phyloP scores from a whole-genome alignment of 2,329 filamentous ascomycete genomes.

The Aspergillus tamarii region DNA sequence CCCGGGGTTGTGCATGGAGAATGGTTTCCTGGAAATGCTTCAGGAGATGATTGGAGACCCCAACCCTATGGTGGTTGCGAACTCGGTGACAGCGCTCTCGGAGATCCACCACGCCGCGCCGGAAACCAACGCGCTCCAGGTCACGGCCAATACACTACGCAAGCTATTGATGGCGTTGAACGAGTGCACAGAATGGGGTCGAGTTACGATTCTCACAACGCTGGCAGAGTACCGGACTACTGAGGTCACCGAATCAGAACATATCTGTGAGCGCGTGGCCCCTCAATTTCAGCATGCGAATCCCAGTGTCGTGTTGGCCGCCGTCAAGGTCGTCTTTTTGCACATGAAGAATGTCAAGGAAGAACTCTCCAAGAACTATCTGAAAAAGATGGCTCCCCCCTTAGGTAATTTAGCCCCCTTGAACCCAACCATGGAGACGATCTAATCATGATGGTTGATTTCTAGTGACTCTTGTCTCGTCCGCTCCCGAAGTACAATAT shows the following conservation, averaged over 20 bases:
- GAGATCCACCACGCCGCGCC: conserved; percentile 91
- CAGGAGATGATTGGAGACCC: conserved; percentile 97
- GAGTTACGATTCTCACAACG: conserved; percentile 89
- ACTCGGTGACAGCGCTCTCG: conserved; percentile 89
- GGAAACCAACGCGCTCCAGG: conserved; percentile 82
- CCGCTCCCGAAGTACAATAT: conserved; percentile 95
- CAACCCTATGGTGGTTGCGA: conserved; percentile 98
- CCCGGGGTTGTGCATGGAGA: conserved; percentile 88
- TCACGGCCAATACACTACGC: conserved; percentile 82
- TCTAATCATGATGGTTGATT: conserved; percentile 28
- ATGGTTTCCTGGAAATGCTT: conserved; percentile 89
- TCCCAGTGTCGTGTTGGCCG: conserved; percentile 93
- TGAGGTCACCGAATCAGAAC: conserved; percentile 95
- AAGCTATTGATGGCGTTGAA: conserved; percentile 96
- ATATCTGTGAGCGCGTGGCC: conserved; percentile 94
- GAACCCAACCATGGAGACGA: background rate
- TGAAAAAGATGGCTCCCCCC: conserved; percentile 98
- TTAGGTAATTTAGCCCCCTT: conserved; percentile 64
- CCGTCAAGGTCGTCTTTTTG: conserved; percentile 95
- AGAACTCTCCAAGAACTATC: conserved; percentile 79
- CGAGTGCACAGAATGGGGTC: conserved; percentile 97
- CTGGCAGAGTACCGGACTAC: conserved; percentile 82
- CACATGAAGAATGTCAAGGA: conserved; percentile 86
- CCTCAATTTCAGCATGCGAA: conserved; percentile 99
- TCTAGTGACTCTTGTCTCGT: conserved; percentile 89